Base-by-base conservation (phyloP, 2,329 filamentous ascomycete species). In the Penicillium brasilianum region DNA sequence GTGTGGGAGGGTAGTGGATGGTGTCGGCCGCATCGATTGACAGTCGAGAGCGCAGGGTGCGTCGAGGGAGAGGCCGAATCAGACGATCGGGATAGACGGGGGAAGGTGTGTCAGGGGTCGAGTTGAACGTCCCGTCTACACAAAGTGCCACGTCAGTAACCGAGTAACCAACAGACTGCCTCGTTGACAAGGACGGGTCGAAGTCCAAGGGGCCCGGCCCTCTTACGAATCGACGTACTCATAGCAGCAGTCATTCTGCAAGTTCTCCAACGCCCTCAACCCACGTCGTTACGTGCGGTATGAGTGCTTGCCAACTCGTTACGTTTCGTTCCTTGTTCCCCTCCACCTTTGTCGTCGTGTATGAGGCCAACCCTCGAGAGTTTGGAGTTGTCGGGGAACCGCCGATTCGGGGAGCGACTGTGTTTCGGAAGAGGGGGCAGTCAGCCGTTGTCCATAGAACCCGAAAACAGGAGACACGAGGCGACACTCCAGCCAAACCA, bases 61-160 rank as follows among this genome's bases (percentile, higher is more conserved):
- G 90, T 79, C 91, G 95, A 46, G 95, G 95, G 62, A 99, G 82
- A 59, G 95, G 95, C 74, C 93, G 90, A 75, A 99, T 99, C 63
- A 94, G 90, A 77, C 95, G 89, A 75, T 96, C 91, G 67, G 92
- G 92, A 75, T 91, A 96, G 72, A 92, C 83, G 61, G 90, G 87
- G 62, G 92, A 95, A 66, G 88, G 84, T 61, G 90, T 90, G 82
- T 97, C 92, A 68, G 81, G 79, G 71, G 78, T 77, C 70, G 81
- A 79, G 66, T 81, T 80, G 73, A 82, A 83, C 71, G 78, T 78
- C 75, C 78, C 76, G 73, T 78, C 79, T 82, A 76, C 71, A 71
- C 63, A 58, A 18, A 70, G 66, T 72, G 65, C 68, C 68, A 77
- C 58, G 66, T 77, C 72, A 78, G 74, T 68, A 77, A 73, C 67